Base-by-base conservation (phyloP, 2,329 filamentous ascomycete genomes). In the Chalaropsis ovoidea region DNA sequence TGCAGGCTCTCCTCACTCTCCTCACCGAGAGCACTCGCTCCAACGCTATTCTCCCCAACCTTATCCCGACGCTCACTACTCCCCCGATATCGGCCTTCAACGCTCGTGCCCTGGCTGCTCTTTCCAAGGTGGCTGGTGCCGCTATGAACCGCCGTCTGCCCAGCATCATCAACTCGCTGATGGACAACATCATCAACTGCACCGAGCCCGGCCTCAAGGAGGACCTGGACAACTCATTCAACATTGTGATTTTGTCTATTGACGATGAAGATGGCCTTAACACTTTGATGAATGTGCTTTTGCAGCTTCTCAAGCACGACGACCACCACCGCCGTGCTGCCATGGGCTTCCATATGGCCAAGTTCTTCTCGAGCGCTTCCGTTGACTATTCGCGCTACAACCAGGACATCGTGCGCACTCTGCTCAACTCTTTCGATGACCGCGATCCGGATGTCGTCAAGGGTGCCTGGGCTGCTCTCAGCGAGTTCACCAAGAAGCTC, bases 261-360 rank as follows among this genome's bases (percentile, higher is more conserved):
- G 94, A 99, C 74, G 94, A 97, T 74, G 95, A 86, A 70, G 94
- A 99, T 76, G 94, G 95, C 63, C 82, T 99, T 43, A 97, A 96
- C 74, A 94, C 89, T 8, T 87, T 90, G 68, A 97, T 99, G 90
- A 96, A 89, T 71, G 90, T 94, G 45, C 87, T 99, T 77, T 79
- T 97, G 58, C 82, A 86, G 66, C 81, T 97, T 66, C 82, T 91
- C 71, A 97, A 97, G 77, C 87, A 97, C 71, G 90, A 96, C 43
- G 93, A 99, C 73, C 91, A 99, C 75, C 84, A 82, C 67, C 89
- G 87, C 76, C 86, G 95, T 70, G 85, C 89, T 41, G 83, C 84
- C 64, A 91, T 90, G 10, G 89, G 89, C 61, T 79, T 81, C 54
- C 92, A 95, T 72, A 79, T 99, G 66, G 86, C 88, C 68, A 89